phyloP scores from a whole-genome alignment of 805 yeast species.

The Candida berthetii region DNA sequence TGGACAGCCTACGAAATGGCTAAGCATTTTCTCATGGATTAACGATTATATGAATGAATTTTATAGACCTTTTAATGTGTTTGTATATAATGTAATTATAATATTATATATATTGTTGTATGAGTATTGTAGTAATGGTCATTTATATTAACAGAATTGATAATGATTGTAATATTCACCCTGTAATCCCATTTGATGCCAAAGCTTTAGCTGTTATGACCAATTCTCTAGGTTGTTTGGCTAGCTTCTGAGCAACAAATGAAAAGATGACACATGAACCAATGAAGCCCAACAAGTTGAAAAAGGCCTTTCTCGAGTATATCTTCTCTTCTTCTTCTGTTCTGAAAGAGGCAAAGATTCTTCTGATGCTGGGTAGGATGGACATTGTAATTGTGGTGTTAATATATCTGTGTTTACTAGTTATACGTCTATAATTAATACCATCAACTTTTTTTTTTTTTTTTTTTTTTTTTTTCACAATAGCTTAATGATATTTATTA shows the following conservation, averaged over 20 bases:
- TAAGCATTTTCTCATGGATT: slow-evolving; percentile 36
- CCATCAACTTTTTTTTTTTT: slow-evolving; percentile 3
- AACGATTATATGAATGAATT: neutral
- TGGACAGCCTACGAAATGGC: slow-evolving; percentile 99
- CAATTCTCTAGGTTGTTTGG: slow-evolving; percentile 19
- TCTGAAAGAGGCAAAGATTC: slow-evolving; percentile 76
- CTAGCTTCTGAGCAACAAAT: slow-evolving; percentile 60
- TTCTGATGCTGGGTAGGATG: slow-evolving; percentile 67
- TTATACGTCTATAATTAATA: no score
- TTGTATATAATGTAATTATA: no score
- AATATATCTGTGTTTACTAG: slow-evolving; percentile 11
- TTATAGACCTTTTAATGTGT: neutral
- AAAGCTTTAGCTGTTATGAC: slow-evolving; percentile 16
- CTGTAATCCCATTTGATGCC: slow-evolving; percentile 15
- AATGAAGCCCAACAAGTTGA: slow-evolving; percentile 71
- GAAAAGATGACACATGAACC: slow-evolving; percentile 80
- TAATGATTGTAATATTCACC: slow-evolving; percentile 1
- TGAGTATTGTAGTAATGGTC: neutral
- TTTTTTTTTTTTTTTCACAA: neutral
- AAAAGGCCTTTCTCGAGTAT: slow-evolving; percentile 72
- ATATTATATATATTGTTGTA: no score
- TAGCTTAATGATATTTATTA: no score
- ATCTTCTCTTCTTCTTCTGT: slow-evolving; percentile 81
- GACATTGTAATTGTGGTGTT: slow-evolving; percentile 24
- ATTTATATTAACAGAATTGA: neutral